Evolutionary conservation across 164 flowering plant species (phyloP).

Genomic region (Vitis rotundifolia): DNA sequence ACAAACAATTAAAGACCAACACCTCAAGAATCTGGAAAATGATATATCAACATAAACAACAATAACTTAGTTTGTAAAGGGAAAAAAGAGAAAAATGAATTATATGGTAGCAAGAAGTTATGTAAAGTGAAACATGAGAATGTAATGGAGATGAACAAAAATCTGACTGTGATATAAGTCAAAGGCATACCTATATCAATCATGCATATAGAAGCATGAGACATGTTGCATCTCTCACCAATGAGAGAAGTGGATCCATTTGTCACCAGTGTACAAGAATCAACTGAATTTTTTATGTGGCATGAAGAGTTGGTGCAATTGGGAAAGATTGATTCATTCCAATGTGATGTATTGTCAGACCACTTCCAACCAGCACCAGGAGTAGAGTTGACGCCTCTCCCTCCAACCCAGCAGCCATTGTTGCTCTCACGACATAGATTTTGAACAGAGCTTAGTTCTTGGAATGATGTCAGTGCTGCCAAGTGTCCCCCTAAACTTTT

Average conservation of each 20-base stretch:
- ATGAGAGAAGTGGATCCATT: constrained; percentile 35
- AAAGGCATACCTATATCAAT: constrained; percentile 46
- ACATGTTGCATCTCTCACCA: constrained; percentile 56
- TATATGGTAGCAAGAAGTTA: background rate
- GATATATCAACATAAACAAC: background rate
- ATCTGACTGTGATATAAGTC: background rate
- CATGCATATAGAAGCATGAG: constrained; percentile 73
- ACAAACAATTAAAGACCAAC: background rate
- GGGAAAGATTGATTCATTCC: constrained; percentile 55
- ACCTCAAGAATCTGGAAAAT: background rate
- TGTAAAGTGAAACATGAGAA: no score
- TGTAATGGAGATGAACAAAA: background rate
- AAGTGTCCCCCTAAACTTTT: constrained; percentile 51
- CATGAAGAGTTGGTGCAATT: constrained; percentile 53
- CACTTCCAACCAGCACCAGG: constrained; percentile 65
- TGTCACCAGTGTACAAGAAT: constrained; percentile 55
- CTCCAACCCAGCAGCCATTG: constrained; percentile 87
- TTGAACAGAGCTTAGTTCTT: constrained; percentile 56
- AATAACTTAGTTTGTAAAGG: background rate
- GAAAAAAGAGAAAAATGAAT: background rate
- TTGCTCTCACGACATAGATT: constrained; percentile 42
- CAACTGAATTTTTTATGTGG: constrained; percentile 20
- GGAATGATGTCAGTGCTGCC: constrained; percentile 54
- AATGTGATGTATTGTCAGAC: constrained; percentile 61
- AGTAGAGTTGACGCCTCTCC: constrained; percentile 38